Evolutionary conservation across 257 asterid species (phyloP), one percentile per base, ranked within the genome.

Genomic region (Gentiana straminea): DNA sequence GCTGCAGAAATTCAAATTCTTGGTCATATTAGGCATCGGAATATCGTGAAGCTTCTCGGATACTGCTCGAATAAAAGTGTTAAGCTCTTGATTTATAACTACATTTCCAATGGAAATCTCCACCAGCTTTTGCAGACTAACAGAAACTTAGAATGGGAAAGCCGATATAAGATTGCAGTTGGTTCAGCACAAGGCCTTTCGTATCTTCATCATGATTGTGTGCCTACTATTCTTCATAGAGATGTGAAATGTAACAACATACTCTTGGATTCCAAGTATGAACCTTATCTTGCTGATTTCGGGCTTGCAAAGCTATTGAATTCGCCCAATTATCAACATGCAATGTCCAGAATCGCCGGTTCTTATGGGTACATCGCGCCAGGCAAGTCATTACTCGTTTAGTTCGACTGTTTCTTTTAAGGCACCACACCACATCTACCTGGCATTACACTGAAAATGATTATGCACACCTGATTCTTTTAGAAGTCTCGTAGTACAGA

Each of bases 151-250:
- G 95, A 91, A 53, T 91, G 95, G 98, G 96, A 91, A 63, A 84
- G 79, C 2, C 75, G 98, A 81, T 91, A 91, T 62, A 82, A 84
- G 59, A 84, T 91, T 34, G 95, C 96, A 0, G 84, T 91, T 1
- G 98, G 96, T 45, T 64, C 98, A 12, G 98, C 96, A 44, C 96
- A 91, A 57, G 96, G 98, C 12, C 94, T 91, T 5, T 81, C 98
- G 3, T 90, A 91, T 63, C 95, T 91, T 4, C 98, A 86, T 73
- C 96, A 86, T 7, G 98, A 91, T 48, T 86, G 98, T 54, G 76
- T 81, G 45, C 96, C 98, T 0, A 70, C 96, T 1, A 91, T 91
- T 60, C 84, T 91, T 59, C 98, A 86, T 46, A 73, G 98, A 49
- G 98, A 91, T 36, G 95, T 91, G 64, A 91, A 91, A 61, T 91